These are phyloP conservation scores for Dactylellina cionopaga DNA, from an alignment of 2,329 filamentous ascomycete species.

Conservation along the genomic window DNA sequence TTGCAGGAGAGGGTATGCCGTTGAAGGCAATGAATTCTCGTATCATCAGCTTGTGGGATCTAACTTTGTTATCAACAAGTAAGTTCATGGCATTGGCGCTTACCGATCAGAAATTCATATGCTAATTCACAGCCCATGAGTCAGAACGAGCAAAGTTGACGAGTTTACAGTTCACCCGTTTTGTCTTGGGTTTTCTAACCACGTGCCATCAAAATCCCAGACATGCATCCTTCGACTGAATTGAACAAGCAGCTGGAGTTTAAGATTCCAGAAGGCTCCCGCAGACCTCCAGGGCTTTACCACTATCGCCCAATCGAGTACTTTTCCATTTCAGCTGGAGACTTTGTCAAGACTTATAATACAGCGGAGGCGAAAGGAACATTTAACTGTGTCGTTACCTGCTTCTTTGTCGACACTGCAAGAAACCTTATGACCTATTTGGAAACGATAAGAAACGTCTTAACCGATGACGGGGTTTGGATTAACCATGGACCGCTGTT, in stretches of 20 bases:
- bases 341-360: conserved; percentile 86
- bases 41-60: conserved; percentile 95
- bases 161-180: conserved; percentile 85
- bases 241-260: conserved; percentile 60
- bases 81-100: background rate
- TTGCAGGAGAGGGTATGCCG: conserved; percentile 71
- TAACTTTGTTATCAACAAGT: conserved; percentile 66
- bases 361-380: conserved; percentile 69
- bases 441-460: conserved; percentile 80
- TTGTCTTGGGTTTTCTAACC: conserved; percentile 87
- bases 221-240: conserved; percentile 75
- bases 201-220: conserved; percentile 80
- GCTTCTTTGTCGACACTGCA: conserved; percentile 97
- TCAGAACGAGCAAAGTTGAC: conserved; percentile 69
- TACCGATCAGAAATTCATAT: background rate
- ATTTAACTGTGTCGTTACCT: conserved; percentile 85
- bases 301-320: conserved; percentile 47
- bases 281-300: conserved; percentile 58
- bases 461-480: conserved; percentile 80
- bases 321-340: conserved; percentile 93
- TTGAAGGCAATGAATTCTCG: conserved; percentile 74
- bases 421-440: conserved; percentile 92
- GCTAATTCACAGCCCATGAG: conserved; percentile 63
- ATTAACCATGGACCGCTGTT: conserved; percentile 90
- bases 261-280: background rate